phyloP scores from a whole-genome alignment of 805 yeast genomes.

The Metschnikowia arizonensis region DNA sequence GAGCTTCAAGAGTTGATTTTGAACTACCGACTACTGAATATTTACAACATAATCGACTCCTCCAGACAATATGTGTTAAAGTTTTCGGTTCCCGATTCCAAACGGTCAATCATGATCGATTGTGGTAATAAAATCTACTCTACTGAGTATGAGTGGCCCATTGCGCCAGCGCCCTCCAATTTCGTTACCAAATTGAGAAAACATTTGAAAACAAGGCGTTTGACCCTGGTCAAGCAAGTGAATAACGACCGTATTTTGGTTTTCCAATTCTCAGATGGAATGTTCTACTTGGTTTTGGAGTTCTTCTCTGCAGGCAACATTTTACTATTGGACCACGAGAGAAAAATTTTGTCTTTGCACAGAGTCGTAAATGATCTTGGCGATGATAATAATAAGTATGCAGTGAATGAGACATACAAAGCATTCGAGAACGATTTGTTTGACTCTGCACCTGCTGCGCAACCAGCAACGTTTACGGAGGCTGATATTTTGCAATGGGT shows the following conservation, averaged over 20 bases:
- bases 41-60: constrained; percentile 74
- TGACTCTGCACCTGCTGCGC: constrained; percentile 16
- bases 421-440: constrained; percentile 57
- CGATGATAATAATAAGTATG: constrained; percentile 52
- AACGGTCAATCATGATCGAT: constrained; percentile 69
- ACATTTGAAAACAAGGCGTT: constrained; percentile 74
- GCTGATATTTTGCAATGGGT: constrained; percentile 41
- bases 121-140: constrained; percentile 80
- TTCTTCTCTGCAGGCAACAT: constrained; percentile 95
- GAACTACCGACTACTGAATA: constrained; percentile 73
- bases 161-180: constrained; percentile 76
- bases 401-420: constrained; percentile 69
- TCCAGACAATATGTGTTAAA: constrained; percentile 71
- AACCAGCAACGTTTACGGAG: constrained; percentile 20
- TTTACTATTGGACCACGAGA: constrained; percentile 64
- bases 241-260: constrained; percentile 81
- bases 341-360: constrained; percentile 67
- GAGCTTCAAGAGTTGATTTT: constrained; percentile 59
- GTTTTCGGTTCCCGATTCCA: constrained; percentile 80
- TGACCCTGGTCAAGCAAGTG: constrained; percentile 69
- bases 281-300: constrained; percentile 73
- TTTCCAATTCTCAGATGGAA: constrained; percentile 78
- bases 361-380: constrained; percentile 75
- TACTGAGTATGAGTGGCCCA: constrained; percentile 77
- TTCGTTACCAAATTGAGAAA: constrained; percentile 85